phyloP scores from a whole-genome alignment of 116 monocot genomes.

The Phalaenopsis hybrid region DNA sequence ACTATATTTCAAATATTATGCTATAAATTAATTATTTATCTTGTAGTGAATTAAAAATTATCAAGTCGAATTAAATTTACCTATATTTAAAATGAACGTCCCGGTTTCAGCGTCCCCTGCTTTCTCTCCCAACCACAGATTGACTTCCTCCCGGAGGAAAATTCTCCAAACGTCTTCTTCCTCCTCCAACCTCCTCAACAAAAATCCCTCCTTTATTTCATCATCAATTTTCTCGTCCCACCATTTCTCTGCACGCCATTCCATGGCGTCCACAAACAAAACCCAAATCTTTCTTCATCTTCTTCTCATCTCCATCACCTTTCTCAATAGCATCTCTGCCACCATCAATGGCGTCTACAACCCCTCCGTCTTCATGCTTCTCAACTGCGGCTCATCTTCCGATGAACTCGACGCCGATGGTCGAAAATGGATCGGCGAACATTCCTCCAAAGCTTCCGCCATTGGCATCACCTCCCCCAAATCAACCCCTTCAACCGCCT shows the following conservation, averaged over 20 bases:
- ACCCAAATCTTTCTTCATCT: not conserved
- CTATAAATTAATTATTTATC: too few species aligned
- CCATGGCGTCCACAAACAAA: not conserved
- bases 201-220: too few species aligned
- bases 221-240: too few species aligned
- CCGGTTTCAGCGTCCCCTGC: too few species aligned
- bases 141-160: too few species aligned
- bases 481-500: constrained; percentile 31
- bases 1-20: too few species aligned
- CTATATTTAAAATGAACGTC: too few species aligned
- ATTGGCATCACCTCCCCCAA: constrained; percentile 30
- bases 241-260: constrained; percentile 30
- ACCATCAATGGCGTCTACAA: constrained; percentile 14
- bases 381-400: constrained; percentile 60
- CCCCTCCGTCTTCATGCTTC: constrained; percentile 46
- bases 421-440: constrained; percentile 52
- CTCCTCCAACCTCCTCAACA: not conserved
- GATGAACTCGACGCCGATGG: constrained; percentile 55
- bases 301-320: constrained; percentile 14
- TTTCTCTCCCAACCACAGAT: too few species aligned
- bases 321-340: not conserved
- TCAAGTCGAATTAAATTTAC: too few species aligned
- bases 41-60: too few species aligned
- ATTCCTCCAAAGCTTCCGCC: constrained; percentile 12
- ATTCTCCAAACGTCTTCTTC: not conserved